Base-by-base conservation (phyloP, 2,329 filamentous ascomycete genomes). In the Paraconiothyrium brasiliense region DNA sequence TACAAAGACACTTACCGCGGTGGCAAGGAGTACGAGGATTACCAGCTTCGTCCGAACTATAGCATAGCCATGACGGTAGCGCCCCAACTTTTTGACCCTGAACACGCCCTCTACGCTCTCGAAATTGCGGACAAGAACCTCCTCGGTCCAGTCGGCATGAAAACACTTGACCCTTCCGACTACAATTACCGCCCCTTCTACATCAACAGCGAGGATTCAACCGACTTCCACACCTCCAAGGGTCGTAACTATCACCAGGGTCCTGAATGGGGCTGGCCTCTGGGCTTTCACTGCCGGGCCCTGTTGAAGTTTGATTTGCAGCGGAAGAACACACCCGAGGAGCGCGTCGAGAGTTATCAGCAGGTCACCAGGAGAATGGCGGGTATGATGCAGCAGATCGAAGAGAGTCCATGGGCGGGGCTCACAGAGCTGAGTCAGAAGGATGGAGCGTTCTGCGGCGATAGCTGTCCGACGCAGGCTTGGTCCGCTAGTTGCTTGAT, bases 161-260 rank as follows among this genome's bases (percentile, higher is more conserved):
- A 94, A 6, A 99, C 95, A 3, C 88, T 99, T 22, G 95, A 99
- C 73, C 95, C 95, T 0, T 86, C 86, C 1, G 96, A 99, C 76
- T 84, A 93, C 58, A 97, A 99, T 81, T 99, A 99, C 81, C 89
- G 92, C 3, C 94, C 94, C 0, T 92, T 95, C 82, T 99, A 99
- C 82, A 89, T 90, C 83, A 99, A 99, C 82, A 92, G 90, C 68
- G 94, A 98, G 73, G 95, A 99, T 79, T 94, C 90, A 62, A 88
- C 87, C 13, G 92, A 98, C 78, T 98, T 97, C 74, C 87, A 92
- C 11, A 98, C 94, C 0, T 89, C 91, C 70, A 98, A 98, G 80
- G 95, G 95, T 54, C 87, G 95, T 59, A 99, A 98, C 80, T 99
- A 99, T 81, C 95, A 99, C 79, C 94, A 98, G 78, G 95, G 95